Evolutionary conservation across 2,329 filamentous ascomycete species (phyloP).

Genomic region (Talaromyces sp.): DNA sequence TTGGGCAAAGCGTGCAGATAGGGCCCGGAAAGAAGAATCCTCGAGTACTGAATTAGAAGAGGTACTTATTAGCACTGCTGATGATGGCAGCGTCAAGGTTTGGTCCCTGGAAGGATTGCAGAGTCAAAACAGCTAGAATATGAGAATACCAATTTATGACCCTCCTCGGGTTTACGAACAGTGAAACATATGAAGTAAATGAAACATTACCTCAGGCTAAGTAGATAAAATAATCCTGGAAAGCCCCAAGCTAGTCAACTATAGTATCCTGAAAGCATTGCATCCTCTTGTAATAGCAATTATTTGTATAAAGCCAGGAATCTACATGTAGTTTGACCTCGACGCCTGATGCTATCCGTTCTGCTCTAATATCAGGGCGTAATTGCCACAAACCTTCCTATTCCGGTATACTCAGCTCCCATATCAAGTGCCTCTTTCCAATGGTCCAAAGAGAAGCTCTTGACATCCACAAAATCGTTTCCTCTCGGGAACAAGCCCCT

Average conservation of each 20-base stretch:
- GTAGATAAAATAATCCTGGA: background rate
- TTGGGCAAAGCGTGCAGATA: constrained; percentile 78
- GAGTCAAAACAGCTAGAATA: background rate
- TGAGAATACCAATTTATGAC: background rate
- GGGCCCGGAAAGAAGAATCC: constrained; percentile 45
- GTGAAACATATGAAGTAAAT: background rate
- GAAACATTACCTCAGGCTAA: background rate
- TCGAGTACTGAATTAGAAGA: constrained; percentile 57
- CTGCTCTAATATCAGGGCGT: background rate
- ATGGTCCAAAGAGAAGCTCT: constrained; percentile 1
- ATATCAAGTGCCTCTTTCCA: constrained; percentile 7
- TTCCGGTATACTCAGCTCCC: constrained; percentile 1
- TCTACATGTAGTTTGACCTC: background rate
- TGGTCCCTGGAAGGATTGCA: constrained; percentile 56
- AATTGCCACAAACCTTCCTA: constrained; percentile 2
- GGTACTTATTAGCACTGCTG: constrained; percentile 83
- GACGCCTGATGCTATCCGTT: background rate
- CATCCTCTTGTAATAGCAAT: too few species aligned
- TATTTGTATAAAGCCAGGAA: background rate
- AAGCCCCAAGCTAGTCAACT: background rate
- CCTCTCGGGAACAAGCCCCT: constrained; percentile 1
- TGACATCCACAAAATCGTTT: background rate
- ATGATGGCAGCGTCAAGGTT: constrained; percentile 81
- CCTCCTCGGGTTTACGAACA: background rate
- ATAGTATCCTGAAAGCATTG: background rate